phyloP scores from a whole-genome alignment of 148 eudicot species.

The Cornus controversa region DNA sequence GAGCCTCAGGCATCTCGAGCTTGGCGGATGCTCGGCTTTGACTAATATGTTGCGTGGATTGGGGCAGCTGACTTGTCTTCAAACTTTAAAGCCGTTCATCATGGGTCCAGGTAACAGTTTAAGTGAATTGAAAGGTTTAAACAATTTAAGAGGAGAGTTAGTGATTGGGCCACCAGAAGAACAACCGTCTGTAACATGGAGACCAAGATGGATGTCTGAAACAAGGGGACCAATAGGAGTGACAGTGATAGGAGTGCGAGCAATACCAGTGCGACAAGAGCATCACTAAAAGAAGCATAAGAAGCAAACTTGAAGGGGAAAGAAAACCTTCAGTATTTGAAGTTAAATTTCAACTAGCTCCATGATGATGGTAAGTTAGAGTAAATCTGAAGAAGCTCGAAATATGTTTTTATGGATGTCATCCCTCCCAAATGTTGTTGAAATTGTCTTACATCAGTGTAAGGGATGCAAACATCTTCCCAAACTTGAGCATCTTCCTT shows the following conservation, averaged over 20 bases:
- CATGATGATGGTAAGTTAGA: background rate
- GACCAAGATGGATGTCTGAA: no score
- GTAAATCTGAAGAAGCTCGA: background rate
- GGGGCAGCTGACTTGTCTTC: no score
- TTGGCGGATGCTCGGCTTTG: background rate
- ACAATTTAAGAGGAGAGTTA: no score
- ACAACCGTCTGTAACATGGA: no score
- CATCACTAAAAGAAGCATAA: background rate
- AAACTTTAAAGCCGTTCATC: no score
- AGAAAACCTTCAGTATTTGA: no score
- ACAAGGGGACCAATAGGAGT: no score
- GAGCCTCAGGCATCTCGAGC: slow-evolving; percentile 16
- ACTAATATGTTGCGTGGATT: background rate
- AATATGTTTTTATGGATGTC: background rate
- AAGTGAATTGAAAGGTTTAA: no score
- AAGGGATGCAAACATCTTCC: background rate
- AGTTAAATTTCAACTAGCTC: background rate
- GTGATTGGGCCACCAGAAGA: background rate
- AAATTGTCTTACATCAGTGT: background rate
- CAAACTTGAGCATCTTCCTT: background rate
- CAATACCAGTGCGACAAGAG: background rate
- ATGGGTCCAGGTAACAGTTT: no score
- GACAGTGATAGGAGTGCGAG: background rate
- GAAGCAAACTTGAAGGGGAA: no score
- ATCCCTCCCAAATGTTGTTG: background rate